Percentiles rank a stretch among this genome's conserved stretches.
Conservation (phyloP, 164 flowering plant genomes). For the Liriodendron chinense region DNA sequence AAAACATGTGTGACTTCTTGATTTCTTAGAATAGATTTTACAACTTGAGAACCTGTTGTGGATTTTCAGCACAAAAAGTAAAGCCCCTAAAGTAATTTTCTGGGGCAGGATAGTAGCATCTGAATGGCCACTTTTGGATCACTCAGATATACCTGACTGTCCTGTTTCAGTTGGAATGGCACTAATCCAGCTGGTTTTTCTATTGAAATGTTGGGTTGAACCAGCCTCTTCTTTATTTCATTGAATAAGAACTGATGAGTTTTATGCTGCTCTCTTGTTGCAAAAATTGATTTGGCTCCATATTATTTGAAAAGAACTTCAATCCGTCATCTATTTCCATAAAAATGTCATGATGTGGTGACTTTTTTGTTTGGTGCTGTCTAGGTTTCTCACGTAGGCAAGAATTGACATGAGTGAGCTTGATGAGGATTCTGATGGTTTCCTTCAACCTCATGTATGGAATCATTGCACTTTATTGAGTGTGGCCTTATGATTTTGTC, state of each 20-base stretch:
- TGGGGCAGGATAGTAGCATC: neutral
- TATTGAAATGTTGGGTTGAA: neutral
- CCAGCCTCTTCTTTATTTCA: neutral
- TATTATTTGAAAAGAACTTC: neutral
- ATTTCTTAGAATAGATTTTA: too few relatives aligned
- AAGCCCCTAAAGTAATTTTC: neutral
- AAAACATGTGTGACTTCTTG: too few relatives aligned
- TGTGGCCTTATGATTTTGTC: neutral
- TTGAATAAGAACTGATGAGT: neutral
- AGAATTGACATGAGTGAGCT: conserved; percentile 99
- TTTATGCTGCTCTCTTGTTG: neutral
- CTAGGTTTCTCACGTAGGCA: too few relatives aligned
- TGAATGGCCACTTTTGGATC: neutral
- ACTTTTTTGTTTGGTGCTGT: conserved; percentile 9
- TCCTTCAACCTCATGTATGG: conserved; percentile 87
- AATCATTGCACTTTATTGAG: neutral
- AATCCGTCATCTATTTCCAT: neutral
- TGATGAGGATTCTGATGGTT: conserved; percentile 98
- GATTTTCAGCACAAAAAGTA: too few relatives aligned
- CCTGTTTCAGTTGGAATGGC: neutral
- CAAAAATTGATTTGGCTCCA: neutral
- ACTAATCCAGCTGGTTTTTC: neutral
- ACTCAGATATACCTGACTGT: neutral
- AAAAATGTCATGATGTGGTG: neutral
- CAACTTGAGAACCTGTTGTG: too few relatives aligned